Evolutionary conservation across 106 monocot species (phyloP).

Genomic region (Triglochin maritima): DNA sequence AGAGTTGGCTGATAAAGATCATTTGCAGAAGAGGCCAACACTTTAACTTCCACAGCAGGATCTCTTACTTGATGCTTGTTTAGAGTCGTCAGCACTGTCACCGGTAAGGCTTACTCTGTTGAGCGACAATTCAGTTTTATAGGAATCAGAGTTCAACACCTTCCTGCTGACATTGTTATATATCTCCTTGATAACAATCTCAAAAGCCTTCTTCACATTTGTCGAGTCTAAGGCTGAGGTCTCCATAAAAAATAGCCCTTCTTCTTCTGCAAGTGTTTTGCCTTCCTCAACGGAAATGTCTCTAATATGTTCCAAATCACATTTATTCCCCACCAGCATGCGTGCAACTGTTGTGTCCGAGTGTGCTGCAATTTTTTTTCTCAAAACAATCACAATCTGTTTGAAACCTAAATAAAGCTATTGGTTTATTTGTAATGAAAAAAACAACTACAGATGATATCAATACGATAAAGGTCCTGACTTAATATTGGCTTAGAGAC

Average conservation of each 20-base stretch:
- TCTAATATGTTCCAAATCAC: conserved; percentile 32
- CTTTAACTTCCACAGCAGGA: background rate
- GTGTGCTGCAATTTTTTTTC: conserved; percentile 22
- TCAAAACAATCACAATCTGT: background rate
- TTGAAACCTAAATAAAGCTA: background rate
- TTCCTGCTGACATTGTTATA: conserved; percentile 51
- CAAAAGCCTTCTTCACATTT: conserved; percentile 41
- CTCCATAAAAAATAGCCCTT: conserved; percentile 44
- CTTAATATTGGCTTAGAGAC: too few species aligned
- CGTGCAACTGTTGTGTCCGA: conserved; percentile 28
- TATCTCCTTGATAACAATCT: conserved; percentile 59
- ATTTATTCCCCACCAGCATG: conserved; percentile 47
- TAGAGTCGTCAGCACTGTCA: conserved; percentile 5
- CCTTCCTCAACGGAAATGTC: conserved; percentile 36
- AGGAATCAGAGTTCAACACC: conserved; percentile 41
- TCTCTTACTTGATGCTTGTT: background rate
- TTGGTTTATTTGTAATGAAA: too few species aligned
- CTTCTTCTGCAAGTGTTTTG: conserved; percentile 31
- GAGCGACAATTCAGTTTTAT: conserved; percentile 16
- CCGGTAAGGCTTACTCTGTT: conserved; percentile 11
- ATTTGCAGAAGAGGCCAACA: background rate
- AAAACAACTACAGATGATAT: too few species aligned
- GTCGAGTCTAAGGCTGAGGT: conserved; percentile 42
- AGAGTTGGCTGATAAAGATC: too few species aligned
- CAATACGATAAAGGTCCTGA: too few species aligned